These are phyloP conservation scores for Candida hispaniensis DNA, from an alignment of 805 yeast genomes.

Conservation along the genomic window DNA sequence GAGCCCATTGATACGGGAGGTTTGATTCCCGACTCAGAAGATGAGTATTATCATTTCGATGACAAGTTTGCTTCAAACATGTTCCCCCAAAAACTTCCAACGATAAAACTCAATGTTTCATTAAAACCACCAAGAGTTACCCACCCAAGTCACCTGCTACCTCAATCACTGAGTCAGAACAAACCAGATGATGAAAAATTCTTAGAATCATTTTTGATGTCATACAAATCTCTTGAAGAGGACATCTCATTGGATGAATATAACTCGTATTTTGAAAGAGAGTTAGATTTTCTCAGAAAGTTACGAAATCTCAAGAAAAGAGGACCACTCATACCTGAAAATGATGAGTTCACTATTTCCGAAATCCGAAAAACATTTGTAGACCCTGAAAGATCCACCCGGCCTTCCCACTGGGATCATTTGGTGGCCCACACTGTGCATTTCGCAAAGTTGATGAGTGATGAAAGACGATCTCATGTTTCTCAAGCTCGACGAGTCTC, in stretches of 20 bases:
- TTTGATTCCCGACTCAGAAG: constrained; percentile 11
- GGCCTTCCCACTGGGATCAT: constrained; percentile 54
- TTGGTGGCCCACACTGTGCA: constrained; percentile 64
- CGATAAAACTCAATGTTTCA: constrained; percentile 17
- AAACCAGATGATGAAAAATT: constrained; percentile 34
- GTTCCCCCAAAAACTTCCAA: constrained; percentile 12
- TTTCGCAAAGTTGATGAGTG: constrained; percentile 59
- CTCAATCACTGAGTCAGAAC: neutral
- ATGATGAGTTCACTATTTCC: constrained; percentile 8
- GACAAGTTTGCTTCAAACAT: constrained; percentile 14
- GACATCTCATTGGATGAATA: constrained; percentile 54
- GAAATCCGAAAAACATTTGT: constrained; percentile 34
- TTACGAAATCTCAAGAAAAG: constrained; percentile 39
- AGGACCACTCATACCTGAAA: constrained; percentile 21
- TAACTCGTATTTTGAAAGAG: constrained; percentile 44
- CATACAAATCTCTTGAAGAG: constrained; percentile 51
- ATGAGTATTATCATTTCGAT: constrained; percentile 15
- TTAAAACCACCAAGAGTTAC: constrained; percentile 37
- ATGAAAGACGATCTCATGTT: constrained; percentile 50
- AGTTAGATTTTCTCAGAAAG: constrained; percentile 34
- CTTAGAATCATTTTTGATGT: constrained; percentile 39
- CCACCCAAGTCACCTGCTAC: constrained; percentile 47
- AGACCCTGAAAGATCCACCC: constrained; percentile 37
- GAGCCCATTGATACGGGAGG: constrained; percentile 12
- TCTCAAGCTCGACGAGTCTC: constrained; percentile 65